phyloP scores from a whole-genome alignment of 352 stramenopile species.

The Globisporangium echinulatum region DNA sequence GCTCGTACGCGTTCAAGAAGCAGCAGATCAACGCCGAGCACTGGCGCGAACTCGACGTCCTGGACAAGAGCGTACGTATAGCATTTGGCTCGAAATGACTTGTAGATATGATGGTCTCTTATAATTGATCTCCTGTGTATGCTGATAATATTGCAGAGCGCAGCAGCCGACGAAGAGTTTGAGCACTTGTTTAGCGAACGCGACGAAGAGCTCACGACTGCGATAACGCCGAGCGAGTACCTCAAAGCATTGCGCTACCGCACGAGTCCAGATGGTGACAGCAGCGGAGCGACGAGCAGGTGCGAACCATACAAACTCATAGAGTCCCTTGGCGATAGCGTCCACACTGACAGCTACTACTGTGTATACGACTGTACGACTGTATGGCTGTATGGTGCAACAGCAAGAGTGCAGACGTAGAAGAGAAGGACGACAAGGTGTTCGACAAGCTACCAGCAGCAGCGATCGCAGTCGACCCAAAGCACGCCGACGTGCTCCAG shows the following conservation, averaged over 20 bases:
- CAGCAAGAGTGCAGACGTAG: slow-evolving; percentile 22
- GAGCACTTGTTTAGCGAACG: slow-evolving; percentile 81
- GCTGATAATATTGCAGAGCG: slow-evolving; percentile 2
- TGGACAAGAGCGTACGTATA: slow-evolving; percentile 55
- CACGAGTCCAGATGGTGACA: slow-evolving; percentile 16
- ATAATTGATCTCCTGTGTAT: neutral
- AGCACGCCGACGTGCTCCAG: slow-evolving; percentile 20
- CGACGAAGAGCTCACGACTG: slow-evolving; percentile 65
- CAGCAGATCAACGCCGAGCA: slow-evolving; percentile 75
- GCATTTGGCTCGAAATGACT: neutral
- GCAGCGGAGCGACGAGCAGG: neutral
- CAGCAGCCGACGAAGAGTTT: slow-evolving; percentile 59
- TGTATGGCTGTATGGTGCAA: neutral
- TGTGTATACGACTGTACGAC: no score
- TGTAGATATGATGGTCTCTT: neutral
- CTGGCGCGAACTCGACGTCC: slow-evolving; percentile 69
- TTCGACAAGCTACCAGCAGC: slow-evolving; percentile 1
- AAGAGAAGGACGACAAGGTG: slow-evolving; percentile 40
- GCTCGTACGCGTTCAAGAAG: slow-evolving; percentile 81
- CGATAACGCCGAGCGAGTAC: slow-evolving; percentile 63
- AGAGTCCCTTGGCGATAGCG: no score
- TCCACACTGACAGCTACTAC: no score
- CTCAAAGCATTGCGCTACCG: slow-evolving; percentile 74
- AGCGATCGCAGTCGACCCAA: slow-evolving; percentile 19
- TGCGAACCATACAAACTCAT: no score